Evolutionary conservation across 2,329 filamentous ascomycete genomes (phyloP).

Genomic region (Penicillium sp.): DNA sequence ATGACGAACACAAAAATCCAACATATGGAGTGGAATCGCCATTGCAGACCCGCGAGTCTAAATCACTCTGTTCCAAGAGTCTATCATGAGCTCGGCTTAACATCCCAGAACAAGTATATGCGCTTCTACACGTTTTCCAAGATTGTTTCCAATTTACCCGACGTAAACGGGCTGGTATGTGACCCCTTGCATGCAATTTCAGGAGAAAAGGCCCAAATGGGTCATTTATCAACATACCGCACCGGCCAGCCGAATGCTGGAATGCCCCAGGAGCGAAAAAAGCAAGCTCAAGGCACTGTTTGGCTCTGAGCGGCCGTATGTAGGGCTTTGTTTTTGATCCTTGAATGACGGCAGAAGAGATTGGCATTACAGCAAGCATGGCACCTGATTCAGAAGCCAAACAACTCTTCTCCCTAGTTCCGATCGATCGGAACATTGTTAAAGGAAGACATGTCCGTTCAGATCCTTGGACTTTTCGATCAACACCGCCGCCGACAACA

Average conservation of each 20-base stretch:
- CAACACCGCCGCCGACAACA: constrained; percentile 16
- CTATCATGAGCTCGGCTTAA: not conserved
- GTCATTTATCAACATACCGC: constrained; percentile 15
- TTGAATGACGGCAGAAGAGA: constrained; percentile 13
- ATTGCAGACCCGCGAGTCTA: not conserved
- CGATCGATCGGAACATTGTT: constrained; percentile 17
- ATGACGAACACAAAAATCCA: not conserved
- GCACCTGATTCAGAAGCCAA: not conserved
- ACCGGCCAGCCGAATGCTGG: not conserved
- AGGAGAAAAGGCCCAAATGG: not conserved
- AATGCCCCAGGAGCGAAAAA: constrained; percentile 14
- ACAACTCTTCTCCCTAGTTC: constrained; percentile 19
- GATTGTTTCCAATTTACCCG: constrained; percentile 6
- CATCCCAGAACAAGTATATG: not conserved
- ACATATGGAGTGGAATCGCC: not conserved
- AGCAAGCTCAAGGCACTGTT: not conserved
- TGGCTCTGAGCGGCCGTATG: not conserved
- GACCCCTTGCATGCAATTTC: constrained; percentile 15
- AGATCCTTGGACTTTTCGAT: not conserved
- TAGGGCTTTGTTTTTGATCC: constrained; percentile 4
- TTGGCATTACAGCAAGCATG: constrained; percentile 6
- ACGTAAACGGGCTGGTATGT: constrained; percentile 10
- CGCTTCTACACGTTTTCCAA: not conserved
- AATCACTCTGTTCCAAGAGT: not conserved
- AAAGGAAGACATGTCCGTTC: constrained; percentile 13